These are phyloP conservation scores for Carex littledalei DNA, from an alignment of 176 grass and related monocot species.

Conservation along the genomic window DNA sequence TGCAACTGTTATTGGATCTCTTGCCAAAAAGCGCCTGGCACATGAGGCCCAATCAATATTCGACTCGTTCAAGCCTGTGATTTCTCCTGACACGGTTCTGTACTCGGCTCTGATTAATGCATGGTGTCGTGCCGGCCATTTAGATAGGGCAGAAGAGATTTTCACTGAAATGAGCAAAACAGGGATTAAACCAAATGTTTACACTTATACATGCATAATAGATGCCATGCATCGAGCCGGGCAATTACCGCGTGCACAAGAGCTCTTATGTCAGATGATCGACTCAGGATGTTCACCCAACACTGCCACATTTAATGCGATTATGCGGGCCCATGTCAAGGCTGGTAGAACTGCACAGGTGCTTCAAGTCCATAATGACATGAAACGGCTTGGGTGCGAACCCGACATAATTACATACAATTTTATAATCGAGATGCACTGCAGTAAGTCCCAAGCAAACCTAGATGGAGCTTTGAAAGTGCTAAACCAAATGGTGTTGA, in stretches of 20 bases:
- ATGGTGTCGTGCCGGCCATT: constrained; percentile 59
- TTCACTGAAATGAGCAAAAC: constrained; percentile 62
- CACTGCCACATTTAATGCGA: constrained; percentile 70
- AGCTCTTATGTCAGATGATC: constrained; percentile 82
- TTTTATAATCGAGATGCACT: constrained; percentile 74
- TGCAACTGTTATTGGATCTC: constrained; percentile 41
- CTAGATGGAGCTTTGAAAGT: constrained; percentile 75
- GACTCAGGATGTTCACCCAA: constrained; percentile 57
- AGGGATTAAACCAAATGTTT: constrained; percentile 73
- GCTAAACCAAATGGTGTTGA: constrained; percentile 63
- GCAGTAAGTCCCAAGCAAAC: constrained; percentile 67
- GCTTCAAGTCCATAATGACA: constrained; percentile 86
- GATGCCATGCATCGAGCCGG: constrained; percentile 82
- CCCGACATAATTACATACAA: constrained; percentile 96
- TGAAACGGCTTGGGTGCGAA: constrained; percentile 66
- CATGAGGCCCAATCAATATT: constrained; percentile 64
- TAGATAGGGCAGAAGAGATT: constrained; percentile 58
- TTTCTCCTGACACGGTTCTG: constrained; percentile 65
- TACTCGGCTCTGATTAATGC: constrained; percentile 68
- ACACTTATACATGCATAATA: constrained; percentile 80
- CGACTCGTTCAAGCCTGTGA: constrained; percentile 51
- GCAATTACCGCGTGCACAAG: constrained; percentile 76
- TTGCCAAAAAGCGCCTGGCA: constrained; percentile 78
- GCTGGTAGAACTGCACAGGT: constrained; percentile 62
- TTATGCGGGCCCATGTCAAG: constrained; percentile 71